These are phyloP conservation scores for Beauveria pseudobassiana DNA, from an alignment of 2,329 filamentous ascomycete species.

Conservation along the genomic window DNA sequence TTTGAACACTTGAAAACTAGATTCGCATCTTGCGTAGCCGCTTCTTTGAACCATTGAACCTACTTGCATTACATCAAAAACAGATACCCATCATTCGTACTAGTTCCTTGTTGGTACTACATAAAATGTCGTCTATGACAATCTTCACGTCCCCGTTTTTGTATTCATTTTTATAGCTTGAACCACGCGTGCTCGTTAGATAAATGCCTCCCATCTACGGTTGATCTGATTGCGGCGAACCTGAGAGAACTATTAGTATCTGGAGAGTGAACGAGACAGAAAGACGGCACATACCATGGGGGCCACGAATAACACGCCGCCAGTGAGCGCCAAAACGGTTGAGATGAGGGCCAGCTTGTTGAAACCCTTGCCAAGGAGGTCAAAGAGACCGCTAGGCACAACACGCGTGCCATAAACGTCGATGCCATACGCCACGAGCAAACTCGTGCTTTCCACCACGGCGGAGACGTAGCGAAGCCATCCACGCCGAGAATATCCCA, in stretches of 20 bases:
- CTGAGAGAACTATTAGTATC: slow-evolving; percentile 31
- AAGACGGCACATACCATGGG: slow-evolving; percentile 64
- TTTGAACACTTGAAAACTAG: too few relatives aligned
- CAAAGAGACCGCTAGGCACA: slow-evolving; percentile 83
- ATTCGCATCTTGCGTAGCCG: not conserved
- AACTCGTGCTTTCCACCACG: slow-evolving; percentile 81
- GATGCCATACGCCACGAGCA: slow-evolving; percentile 80
- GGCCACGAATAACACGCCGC: slow-evolving; percentile 69
- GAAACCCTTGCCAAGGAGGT: slow-evolving; percentile 88
- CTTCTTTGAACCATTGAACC: not conserved
- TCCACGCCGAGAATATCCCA: slow-evolving; percentile 72
- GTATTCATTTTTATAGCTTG: not conserved
- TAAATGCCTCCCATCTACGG: slow-evolving; percentile 45
- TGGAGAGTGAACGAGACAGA: not conserved
- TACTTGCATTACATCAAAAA: slow-evolving; percentile 1
- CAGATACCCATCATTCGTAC: not conserved
- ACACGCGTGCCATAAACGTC: slow-evolving; percentile 85
- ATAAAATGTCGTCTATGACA: not conserved
- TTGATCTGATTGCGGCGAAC: slow-evolving; percentile 63
- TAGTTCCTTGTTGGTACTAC: not conserved
- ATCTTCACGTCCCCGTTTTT: not conserved
- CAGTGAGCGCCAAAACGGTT: slow-evolving; percentile 73
- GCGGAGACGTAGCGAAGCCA: slow-evolving; percentile 65
- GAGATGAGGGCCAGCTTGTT: slow-evolving; percentile 78
- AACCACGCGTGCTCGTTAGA: not conserved